phyloP scores from a whole-genome alignment of 164 flowering plant genomes.

The Sextonia rubra region DNA sequence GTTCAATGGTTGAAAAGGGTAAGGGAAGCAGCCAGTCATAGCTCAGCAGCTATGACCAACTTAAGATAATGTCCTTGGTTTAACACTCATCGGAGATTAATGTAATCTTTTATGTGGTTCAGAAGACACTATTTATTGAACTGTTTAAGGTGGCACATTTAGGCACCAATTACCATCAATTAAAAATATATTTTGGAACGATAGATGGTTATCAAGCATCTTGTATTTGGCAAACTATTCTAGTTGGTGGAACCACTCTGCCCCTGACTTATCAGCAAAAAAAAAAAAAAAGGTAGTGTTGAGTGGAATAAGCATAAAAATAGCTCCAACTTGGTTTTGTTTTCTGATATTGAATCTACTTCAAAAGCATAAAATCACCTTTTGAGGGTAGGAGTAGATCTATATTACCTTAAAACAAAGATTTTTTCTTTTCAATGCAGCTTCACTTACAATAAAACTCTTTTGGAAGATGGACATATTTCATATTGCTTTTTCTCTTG shows the following conservation, averaged over 20 bases:
- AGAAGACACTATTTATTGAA: not conserved
- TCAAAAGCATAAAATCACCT: not conserved
- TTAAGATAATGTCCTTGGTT: not conserved
- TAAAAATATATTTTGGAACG: not conserved
- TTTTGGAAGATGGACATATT: not conserved
- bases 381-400: no score
- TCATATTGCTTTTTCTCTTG: not conserved
- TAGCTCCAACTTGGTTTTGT: not conserved
- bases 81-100: not conserved
- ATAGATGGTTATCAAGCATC: not conserved
- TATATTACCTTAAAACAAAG: not conserved
- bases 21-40: not conserved
- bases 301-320: not conserved
- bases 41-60: no score
- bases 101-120: not conserved
- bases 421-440: not conserved
- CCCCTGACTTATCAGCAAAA: not conserved
- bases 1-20: slow-evolving; percentile 49
- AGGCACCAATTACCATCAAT: not conserved
- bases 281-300: not conserved
- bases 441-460: not conserved
- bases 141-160: not conserved
- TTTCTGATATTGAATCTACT: not conserved
- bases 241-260: not conserved
- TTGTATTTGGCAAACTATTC: not conserved